Evolutionary conservation across 495 filamentous ascomycete genomes (phyloP).

Genomic region (Wilcoxina mikolae): DNA sequence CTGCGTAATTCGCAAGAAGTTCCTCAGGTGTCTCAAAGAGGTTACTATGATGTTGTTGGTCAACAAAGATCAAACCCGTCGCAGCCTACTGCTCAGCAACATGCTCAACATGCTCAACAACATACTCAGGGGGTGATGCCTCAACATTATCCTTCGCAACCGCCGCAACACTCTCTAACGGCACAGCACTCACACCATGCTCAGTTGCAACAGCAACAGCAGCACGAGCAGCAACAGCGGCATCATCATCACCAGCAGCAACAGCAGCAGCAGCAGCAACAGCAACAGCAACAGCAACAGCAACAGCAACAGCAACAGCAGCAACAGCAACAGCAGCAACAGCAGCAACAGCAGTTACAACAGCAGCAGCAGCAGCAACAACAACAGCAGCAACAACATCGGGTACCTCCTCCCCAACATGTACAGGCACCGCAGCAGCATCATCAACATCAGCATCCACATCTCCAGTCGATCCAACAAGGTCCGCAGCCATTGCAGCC

Average conservation of each 20-base stretch:
- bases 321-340: conserved; percentile 8
- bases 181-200: background rate
- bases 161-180: background rate
- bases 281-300: conserved; percentile 2
- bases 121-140: background rate
- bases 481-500: background rate
- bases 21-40: background rate
- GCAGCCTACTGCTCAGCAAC: background rate
- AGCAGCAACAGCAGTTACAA: conserved; percentile 9
- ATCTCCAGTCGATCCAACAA: background rate
- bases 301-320: background rate
- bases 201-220: background rate
- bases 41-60: too few relatives aligned
- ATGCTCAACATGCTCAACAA: conserved; percentile 1
- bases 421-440: conserved; percentile 7
- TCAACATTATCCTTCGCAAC: background rate
- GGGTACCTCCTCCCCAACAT: background rate
- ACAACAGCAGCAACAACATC: background rate
- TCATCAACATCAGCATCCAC: conserved; percentile 13
- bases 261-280: background rate
- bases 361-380: background rate
- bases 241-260: background rate
- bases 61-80: background rate
- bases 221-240: background rate
- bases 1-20: background rate